Conservation (phyloP, 345 rosid species). For the Salix suchowensis region DNA sequence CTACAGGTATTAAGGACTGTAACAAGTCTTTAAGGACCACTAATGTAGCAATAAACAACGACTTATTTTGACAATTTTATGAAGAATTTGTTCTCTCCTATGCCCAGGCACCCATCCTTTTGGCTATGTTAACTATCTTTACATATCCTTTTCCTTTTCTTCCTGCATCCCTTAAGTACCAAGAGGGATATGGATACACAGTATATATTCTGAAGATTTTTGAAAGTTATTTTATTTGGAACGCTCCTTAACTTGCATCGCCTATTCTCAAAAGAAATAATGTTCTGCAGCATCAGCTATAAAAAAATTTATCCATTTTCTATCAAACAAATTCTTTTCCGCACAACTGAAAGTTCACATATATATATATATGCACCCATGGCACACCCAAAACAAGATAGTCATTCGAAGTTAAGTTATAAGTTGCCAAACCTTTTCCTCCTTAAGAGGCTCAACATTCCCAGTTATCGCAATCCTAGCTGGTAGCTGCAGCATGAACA, state of each 20-base stretch:
- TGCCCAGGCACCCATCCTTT: too few relatives aligned
- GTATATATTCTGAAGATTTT: not conserved
- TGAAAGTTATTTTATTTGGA: not conserved
- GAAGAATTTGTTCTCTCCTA: too few relatives aligned
- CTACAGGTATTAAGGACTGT: too few relatives aligned
- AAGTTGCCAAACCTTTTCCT: constrained; percentile 47
- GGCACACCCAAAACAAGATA: not conserved
- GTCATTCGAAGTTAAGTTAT: not conserved
- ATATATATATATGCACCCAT: too few relatives aligned
- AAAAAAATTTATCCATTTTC: not conserved
- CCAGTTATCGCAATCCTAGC: constrained; percentile 73
- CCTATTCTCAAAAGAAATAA: not conserved
- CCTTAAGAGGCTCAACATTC: constrained; percentile 59
- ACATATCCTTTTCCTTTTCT: too few relatives aligned
- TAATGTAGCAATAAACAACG: too few relatives aligned
- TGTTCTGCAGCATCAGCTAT: not conserved
- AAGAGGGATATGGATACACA: not conserved
- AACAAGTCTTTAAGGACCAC: too few relatives aligned
- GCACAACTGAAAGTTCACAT: too few relatives aligned
- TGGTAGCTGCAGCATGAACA: constrained; percentile 55
- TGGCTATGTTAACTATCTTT: too few relatives aligned
- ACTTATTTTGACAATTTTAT: too few relatives aligned
- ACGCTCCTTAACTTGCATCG: not conserved
- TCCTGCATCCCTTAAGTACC: not conserved
- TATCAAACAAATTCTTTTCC: not conserved